Percentiles rank a stretch among this genome's conserved stretches.
Conservation (phyloP, 1,284 basidiomycete species). For the Ganoderma sinense region DNA sequence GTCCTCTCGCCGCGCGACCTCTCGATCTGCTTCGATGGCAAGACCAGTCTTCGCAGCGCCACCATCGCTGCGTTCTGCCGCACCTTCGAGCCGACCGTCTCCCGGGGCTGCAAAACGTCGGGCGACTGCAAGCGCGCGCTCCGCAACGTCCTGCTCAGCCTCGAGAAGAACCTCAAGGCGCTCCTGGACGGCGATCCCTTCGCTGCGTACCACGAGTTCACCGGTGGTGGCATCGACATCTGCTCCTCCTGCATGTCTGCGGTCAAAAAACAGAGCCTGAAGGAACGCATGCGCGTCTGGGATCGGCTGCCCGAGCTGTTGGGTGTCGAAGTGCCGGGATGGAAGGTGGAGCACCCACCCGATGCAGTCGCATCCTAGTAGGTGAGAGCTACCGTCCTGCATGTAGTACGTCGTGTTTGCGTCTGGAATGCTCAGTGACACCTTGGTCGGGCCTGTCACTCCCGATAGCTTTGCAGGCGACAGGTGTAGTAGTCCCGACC, state of each 20-base stretch:
- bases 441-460: no score
- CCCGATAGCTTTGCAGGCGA: no score
- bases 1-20: neutral
- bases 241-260: neutral
- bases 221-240: neutral
- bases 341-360: slow-evolving; percentile 11
- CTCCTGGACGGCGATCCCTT: neutral
- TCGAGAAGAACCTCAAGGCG: neutral
- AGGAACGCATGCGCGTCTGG: slow-evolving; percentile 6
- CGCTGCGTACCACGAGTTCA: neutral
- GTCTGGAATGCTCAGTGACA: no score
- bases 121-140: neutral
- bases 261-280: neutral
- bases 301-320: slow-evolving; percentile 8
- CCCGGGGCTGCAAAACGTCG: neutral
- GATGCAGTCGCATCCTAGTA: neutral
- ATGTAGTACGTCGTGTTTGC: no score
- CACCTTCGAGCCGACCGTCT: neutral
- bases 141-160: neutral
- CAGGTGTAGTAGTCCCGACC: no score
- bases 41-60: neutral
- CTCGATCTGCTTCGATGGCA: neutral
- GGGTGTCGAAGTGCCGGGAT: slow-evolving; percentile 6
- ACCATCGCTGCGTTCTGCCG: neutral
- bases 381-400: neutral